These are phyloP conservation scores for Citrus reticulata DNA, from an alignment of 345 rosid genomes.

Conservation along the genomic window DNA sequence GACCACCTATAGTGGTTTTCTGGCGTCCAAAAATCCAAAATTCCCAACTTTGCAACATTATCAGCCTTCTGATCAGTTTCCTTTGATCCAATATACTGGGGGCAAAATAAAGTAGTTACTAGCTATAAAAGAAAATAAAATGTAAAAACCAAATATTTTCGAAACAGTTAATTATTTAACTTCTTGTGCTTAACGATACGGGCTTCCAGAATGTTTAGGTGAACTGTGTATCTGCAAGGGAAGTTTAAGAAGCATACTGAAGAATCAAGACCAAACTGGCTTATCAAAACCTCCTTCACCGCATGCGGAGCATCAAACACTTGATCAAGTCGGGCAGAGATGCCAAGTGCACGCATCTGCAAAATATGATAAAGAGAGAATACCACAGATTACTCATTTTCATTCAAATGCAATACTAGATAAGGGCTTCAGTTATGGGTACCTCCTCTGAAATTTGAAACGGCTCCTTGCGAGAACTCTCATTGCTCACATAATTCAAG, in stretches of 20 bases:
- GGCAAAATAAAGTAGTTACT: slow-evolving; percentile 2
- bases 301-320: slow-evolving; percentile 88
- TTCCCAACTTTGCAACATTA: slow-evolving; percentile 56
- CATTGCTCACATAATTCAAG: slow-evolving; percentile 53
- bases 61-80: slow-evolving; percentile 86
- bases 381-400: slow-evolving; percentile 7
- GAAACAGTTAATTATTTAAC: background rate
- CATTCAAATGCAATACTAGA: slow-evolving; percentile 6
- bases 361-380: background rate
- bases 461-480: slow-evolving; percentile 30
- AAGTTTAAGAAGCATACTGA: slow-evolving; percentile 49
- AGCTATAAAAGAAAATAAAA: background rate
- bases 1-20: slow-evolving; percentile 90
- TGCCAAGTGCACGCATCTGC: slow-evolving; percentile 77
- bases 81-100: slow-evolving; percentile 75
- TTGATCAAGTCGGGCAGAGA: slow-evolving; percentile 84
- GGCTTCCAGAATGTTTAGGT: background rate
- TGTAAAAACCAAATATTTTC: background rate
- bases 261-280: slow-evolving; percentile 72
- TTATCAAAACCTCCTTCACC: slow-evolving; percentile 77
- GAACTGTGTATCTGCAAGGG: slow-evolving; percentile 3
- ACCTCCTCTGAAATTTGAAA: slow-evolving; percentile 65
- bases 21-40: slow-evolving; percentile 90
- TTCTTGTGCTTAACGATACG: background rate
- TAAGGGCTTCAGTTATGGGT: background rate